A percentile compares a stretch with the other conserved stretches of the same genome.
These are phyloP conservation scores for Cucurbita pepo DNA, from an alignment of 306 rosid genomes.

Conservation along the genomic window DNA sequence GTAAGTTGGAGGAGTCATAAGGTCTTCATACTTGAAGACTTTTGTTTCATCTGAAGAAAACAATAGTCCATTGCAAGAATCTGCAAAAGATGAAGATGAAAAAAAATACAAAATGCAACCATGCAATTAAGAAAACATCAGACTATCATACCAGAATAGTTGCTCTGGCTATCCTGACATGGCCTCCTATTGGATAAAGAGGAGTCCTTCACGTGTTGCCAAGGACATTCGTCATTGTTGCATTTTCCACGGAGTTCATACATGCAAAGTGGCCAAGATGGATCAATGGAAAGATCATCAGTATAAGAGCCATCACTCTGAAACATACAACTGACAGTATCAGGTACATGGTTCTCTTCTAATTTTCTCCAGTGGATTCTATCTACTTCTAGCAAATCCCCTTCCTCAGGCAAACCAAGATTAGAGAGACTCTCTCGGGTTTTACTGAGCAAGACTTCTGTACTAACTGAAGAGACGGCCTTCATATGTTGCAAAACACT, in stretches of 20 bases:
- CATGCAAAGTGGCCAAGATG: slow-evolving; percentile 90
- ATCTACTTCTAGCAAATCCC: slow-evolving; percentile 17
- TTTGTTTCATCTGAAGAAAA: slow-evolving; percentile 23
- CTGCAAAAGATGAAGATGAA: slow-evolving; percentile 26
- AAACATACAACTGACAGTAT: slow-evolving; percentile 19
- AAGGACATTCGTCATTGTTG: slow-evolving; percentile 93
- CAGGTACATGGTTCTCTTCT: slow-evolving; percentile 16
- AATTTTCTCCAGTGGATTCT: slow-evolving; percentile 18
- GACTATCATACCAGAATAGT: slow-evolving; percentile 43
- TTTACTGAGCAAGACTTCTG: slow-evolving; percentile 20
- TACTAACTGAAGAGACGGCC: slow-evolving; percentile 16
- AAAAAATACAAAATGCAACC: neutral
- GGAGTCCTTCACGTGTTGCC: slow-evolving; percentile 82
- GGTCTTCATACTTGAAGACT: slow-evolving; percentile 24
- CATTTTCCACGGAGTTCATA: slow-evolving; percentile 97
- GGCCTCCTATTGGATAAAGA: slow-evolving; percentile 16
- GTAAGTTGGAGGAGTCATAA: slow-evolving; percentile 45
- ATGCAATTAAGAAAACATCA: neutral
- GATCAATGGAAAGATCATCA: slow-evolving; percentile 47
- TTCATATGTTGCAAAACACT: slow-evolving; percentile 58
- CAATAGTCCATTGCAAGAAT: slow-evolving; percentile 25
- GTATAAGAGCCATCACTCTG: slow-evolving; percentile 50
- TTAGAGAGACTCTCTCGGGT: slow-evolving; percentile 11
- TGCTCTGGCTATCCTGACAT: slow-evolving; percentile 24
- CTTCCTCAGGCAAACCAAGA: slow-evolving; percentile 17